Evolutionary conservation across 1,284 basidiomycete genomes (phyloP), one percentile per base, ranked within the genome.

Genomic region (Ceratobasidium sp.): DNA sequence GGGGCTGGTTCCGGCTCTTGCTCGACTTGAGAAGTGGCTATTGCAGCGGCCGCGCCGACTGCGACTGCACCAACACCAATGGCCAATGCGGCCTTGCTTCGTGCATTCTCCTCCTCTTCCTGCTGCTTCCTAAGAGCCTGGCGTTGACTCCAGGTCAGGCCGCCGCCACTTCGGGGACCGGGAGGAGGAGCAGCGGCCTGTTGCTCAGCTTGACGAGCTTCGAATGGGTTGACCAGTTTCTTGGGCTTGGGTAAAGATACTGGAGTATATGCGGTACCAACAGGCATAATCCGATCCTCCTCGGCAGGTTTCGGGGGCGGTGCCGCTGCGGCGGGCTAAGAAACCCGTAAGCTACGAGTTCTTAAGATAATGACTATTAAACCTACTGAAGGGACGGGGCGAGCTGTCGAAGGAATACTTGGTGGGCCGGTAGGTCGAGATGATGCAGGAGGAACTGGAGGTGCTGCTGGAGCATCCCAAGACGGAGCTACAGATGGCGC

Each of bases 71-170:
- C 85, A 76, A 84, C 85, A 33, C 85, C 86, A 33, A 83, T 78
- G 46, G 81, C 82, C 0, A 85, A 84, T 2, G 93, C 93, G 60
- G 88, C 87, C 62, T 87, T 87, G 81, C 94, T 95, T 35, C 86
- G 87, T 2, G 88, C 87, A 79, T 95, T 94, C 79, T 98, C 96
- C 81, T 94, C 94, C 81, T 92, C 93, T 12, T 88, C 87, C 81
- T 95, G 93, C 82, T 92, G 93, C 88, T 96, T 96, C 3, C 95
- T 92, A 44, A 92, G 86, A 0, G 94, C 95, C 83, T 97, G 96
- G 52, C 96, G 88, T 84, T 97, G 94, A 79, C 90, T 93, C 96
- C 96, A 97, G 0, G 95, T 96, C 76, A 97, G 85, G n/a, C 79
- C 62, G 30, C 66, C 64, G 1, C 86, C 73, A 3, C 77, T 75